A percentile compares a stretch with the other conserved stretches of the same genome.
Evolutionary conservation across 23 red algal species (phyloP).

Genomic region (Gracilariopsis chorda): DNA sequence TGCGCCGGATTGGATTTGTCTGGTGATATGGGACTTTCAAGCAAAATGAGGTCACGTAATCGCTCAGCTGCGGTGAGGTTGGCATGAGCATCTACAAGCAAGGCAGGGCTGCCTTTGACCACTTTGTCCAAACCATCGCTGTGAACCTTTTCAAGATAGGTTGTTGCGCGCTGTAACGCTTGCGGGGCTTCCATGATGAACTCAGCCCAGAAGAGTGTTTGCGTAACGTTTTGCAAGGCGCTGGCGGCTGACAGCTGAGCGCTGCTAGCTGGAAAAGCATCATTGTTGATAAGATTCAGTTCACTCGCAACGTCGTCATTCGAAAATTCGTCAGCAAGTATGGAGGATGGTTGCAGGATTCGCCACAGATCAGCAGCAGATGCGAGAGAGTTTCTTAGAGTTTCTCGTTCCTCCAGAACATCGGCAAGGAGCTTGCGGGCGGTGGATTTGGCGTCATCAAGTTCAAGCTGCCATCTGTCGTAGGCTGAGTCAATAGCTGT

Average conservation of each 20-base stretch:
- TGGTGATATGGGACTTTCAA: background rate
- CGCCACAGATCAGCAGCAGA: constrained; percentile 44
- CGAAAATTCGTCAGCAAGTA: background rate
- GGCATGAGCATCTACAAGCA: constrained; percentile 58
- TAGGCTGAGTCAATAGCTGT: constrained; percentile 17
- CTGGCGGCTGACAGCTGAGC: constrained; percentile 13
- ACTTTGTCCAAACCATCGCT: constrained; percentile 41
- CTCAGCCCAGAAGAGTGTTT: constrained; percentile 44
- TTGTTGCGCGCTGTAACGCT: constrained; percentile 1
- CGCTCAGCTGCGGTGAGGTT: constrained; percentile 39
- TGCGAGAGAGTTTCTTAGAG: constrained; percentile 29
- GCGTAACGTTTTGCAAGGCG: constrained; percentile 51
- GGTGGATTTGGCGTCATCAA: constrained; percentile 20
- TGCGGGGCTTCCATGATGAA: constrained; percentile 44
- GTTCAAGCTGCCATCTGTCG: constrained; percentile 45
- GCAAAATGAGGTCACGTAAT: constrained; percentile 49
- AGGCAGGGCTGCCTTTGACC: constrained; percentile 17
- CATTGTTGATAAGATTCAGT: background rate
- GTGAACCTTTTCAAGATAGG: constrained; percentile 10
- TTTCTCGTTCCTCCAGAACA: constrained; percentile 36
- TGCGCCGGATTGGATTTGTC: background rate
- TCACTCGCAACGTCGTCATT: background rate
- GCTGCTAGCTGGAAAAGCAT: background rate
- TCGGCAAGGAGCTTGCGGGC: constrained; percentile 29
- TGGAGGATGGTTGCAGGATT: background rate